These are phyloP conservation scores for Albophoma yamanashiensis DNA, from an alignment of 2,329 filamentous ascomycete genomes.

Conservation along the genomic window DNA sequence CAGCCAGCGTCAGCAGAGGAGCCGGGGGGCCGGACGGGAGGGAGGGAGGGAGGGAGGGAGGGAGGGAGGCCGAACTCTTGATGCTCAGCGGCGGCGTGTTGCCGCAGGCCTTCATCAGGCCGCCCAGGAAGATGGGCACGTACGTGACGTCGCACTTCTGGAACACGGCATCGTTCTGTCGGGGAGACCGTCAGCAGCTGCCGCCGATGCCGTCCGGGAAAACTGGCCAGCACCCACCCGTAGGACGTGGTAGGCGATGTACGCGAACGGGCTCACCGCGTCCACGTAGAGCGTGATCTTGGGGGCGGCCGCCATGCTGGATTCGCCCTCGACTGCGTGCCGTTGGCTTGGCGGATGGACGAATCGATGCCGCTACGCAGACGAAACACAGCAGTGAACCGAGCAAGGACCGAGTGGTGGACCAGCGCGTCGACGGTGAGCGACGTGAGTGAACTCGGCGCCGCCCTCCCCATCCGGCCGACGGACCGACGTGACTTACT, in stretches of 20 bases:
- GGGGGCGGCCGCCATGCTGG: slow-evolving; percentile 2
- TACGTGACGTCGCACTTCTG: slow-evolving; percentile 18
- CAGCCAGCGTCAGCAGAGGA: background rate
- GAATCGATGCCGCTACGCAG: background rate
- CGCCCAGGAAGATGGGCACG: slow-evolving; percentile 26
- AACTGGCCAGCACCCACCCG: slow-evolving; percentile 16
- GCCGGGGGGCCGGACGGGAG: too few species aligned
- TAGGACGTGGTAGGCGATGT: slow-evolving; percentile 25
- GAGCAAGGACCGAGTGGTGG: background rate
- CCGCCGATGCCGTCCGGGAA: background rate
- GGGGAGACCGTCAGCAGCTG: background rate
- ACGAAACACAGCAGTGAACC: background rate
- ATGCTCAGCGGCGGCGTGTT: slow-evolving; percentile 25
- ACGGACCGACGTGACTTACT: background rate
- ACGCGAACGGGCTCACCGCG: slow-evolving; percentile 28
- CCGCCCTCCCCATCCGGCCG: background rate
- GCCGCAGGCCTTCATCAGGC: slow-evolving; percentile 24
- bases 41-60: too few species aligned
- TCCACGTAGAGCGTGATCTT: slow-evolving; percentile 28
- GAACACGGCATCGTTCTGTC: slow-evolving; percentile 20
- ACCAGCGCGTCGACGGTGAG: background rate
- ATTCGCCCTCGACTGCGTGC: background rate
- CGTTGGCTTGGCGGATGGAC: background rate
- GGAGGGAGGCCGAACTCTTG: slow-evolving; percentile 18
- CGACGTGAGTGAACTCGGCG: background rate